These are phyloP conservation scores for Pseudogymnoascus sp. DNA, from an alignment of 2,329 filamentous ascomycete species.

Conservation along the genomic window DNA sequence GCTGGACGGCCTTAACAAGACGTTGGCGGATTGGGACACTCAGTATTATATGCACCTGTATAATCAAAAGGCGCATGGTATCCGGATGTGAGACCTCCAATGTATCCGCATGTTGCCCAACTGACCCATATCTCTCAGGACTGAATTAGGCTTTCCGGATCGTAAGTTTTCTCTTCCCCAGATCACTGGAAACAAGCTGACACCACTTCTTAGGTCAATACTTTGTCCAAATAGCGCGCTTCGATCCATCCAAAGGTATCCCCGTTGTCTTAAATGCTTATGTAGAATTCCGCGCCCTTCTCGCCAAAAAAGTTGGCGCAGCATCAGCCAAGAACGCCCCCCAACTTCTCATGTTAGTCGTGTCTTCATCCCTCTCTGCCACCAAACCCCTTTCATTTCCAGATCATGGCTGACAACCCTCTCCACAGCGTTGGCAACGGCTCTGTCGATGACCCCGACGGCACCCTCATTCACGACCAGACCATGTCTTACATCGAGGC, in stretches of 20 bases:
- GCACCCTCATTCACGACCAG: slow-evolving; percentile 61
- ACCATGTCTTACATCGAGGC: slow-evolving; percentile 60
- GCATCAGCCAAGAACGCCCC: slow-evolving; percentile 43
- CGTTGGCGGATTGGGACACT: slow-evolving; percentile 59
- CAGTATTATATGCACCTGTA: slow-evolving; percentile 71
- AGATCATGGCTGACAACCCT: background rate
- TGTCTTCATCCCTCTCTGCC: background rate
- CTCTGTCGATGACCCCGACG: slow-evolving; percentile 75
- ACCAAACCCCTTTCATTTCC: background rate
- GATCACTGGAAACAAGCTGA: background rate
- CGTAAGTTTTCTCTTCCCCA: slow-evolving; percentile 28
- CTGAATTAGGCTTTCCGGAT: slow-evolving; percentile 48
- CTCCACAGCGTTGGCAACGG: slow-evolving; percentile 55
- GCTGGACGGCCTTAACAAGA: slow-evolving; percentile 76
- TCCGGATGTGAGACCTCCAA: slow-evolving; percentile 43
- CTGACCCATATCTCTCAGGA: slow-evolving; percentile 26
- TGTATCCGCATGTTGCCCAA: slow-evolving; percentile 18
- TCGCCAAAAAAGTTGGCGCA: slow-evolving; percentile 41
- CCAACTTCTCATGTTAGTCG: slow-evolving; percentile 58
- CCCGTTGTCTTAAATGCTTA: slow-evolving; percentile 70
- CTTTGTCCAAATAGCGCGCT: slow-evolving; percentile 72
- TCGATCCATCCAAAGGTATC: slow-evolving; percentile 78
- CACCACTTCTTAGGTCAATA: slow-evolving; percentile 47
- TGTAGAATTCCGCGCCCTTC: slow-evolving; percentile 58
- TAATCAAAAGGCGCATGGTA: slow-evolving; percentile 50